Evolutionary conservation across 2,329 filamentous ascomycete genomes (phyloP).

Genomic region (Emmonsiellopsis sp.): DNA sequence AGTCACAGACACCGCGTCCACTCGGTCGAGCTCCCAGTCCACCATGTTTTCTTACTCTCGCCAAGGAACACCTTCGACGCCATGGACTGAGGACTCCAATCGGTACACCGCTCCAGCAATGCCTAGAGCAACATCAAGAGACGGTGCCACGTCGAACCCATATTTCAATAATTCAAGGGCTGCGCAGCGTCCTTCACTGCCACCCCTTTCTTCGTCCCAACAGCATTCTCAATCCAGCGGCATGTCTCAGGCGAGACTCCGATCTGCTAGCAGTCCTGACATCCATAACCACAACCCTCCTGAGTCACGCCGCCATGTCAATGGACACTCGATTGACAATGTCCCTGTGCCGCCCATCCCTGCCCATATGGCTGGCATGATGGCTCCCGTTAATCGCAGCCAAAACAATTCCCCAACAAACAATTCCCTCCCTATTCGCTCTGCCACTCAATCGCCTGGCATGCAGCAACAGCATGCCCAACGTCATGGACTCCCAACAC

Average conservation of each 20-base stretch:
- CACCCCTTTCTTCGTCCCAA: conserved; percentile 51
- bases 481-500: conserved; percentile 30
- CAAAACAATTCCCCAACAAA: conserved; percentile 70
- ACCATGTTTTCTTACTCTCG: conserved; percentile 75
- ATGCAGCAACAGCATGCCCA: conserved; percentile 48
- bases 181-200: conserved; percentile 65
- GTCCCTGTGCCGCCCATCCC: conserved; percentile 72
- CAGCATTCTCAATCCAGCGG: conserved; percentile 40
- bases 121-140: conserved; percentile 69
- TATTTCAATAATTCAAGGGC: conserved; percentile 50
- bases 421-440: conserved; percentile 56
- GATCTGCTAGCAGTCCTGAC: conserved; percentile 92
- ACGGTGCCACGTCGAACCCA: conserved; percentile 56
- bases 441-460: conserved; percentile 62
- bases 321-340: conserved; percentile 44
- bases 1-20: conserved; percentile 58
- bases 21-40: conserved; percentile 40
- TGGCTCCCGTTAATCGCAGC: conserved; percentile 60
- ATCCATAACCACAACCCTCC: conserved; percentile 57
- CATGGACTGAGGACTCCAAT: conserved; percentile 59
- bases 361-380: conserved; percentile 53
- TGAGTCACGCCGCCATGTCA: conserved; percentile 40
- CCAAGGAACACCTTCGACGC: conserved; percentile 50
- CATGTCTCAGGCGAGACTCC: conserved; percentile 59
- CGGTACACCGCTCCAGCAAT: conserved; percentile 84